These are phyloP conservation scores for Helminthosporium solani DNA, from an alignment of 2,329 filamentous ascomycete species.

Conservation along the genomic window DNA sequence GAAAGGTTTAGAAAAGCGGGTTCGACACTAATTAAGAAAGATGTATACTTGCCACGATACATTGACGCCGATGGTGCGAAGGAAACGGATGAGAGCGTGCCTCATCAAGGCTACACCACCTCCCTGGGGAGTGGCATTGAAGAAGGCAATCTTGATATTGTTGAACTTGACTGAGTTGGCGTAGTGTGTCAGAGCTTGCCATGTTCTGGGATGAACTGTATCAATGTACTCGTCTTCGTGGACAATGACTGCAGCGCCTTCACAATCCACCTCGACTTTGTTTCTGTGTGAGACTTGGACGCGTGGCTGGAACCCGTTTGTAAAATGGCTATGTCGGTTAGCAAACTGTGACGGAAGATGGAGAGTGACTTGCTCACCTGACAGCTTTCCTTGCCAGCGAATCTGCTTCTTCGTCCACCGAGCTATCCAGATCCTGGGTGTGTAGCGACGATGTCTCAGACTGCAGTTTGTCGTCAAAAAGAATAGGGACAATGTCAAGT, in stretches of 20 bases:
- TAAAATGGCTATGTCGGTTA: background rate
- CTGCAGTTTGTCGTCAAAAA: constrained; percentile 47
- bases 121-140: constrained; percentile 79
- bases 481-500: constrained; percentile 72
- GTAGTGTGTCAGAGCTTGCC: constrained; percentile 65
- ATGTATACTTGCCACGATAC: constrained; percentile 66
- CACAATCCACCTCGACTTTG: constrained; percentile 68
- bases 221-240: constrained; percentile 59
- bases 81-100: constrained; percentile 73
- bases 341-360: background rate
- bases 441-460: constrained; percentile 32
- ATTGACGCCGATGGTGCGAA: constrained; percentile 68
- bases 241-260: constrained; percentile 63
- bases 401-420: background rate
- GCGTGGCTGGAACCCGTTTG: constrained; percentile 50
- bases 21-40: background rate
- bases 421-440: constrained; percentile 59
- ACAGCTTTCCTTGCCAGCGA: constrained; percentile 67
- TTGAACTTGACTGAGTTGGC: constrained; percentile 62
- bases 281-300: constrained; percentile 67
- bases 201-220: constrained; percentile 63
- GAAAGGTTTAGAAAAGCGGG: constrained; percentile 9
- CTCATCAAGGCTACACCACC: constrained; percentile 81
- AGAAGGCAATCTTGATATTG: constrained; percentile 72
- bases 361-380: constrained; percentile 52